Conservation (phyloP, 1,284 basidiomycete species). For the Ceratobasidium sp. region DNA sequence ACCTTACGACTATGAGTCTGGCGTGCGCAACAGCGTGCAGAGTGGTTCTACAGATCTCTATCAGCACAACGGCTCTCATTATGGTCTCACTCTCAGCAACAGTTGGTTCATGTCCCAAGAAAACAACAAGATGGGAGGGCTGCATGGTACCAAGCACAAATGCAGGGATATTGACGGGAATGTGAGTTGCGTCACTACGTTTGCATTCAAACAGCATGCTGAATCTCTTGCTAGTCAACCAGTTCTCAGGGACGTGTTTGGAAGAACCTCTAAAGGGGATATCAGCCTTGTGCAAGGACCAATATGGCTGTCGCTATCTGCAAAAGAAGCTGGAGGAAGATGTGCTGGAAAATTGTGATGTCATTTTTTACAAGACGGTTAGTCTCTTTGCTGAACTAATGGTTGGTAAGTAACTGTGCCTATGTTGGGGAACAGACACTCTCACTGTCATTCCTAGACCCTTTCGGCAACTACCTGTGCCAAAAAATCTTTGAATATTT, state of each 20-base stretch:
- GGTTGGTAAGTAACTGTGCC: conserved; percentile 73
- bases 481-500: conserved; percentile 98
- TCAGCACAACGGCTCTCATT: conserved; percentile 81
- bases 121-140: conserved; percentile 85
- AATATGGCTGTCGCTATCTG: conserved; percentile 98
- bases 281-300: conserved; percentile 94
- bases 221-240: conserved; percentile 74
- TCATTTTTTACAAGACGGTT: conserved; percentile 99
- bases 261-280: conserved; percentile 98
- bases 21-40: conserved; percentile 54
- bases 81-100: conserved; percentile 71
- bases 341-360: conserved; percentile 93
- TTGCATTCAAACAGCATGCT: neutral
- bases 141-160: conserved; percentile 93
- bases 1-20: conserved; percentile 72
- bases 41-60: conserved; percentile 85
- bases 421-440: neutral
- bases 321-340: conserved; percentile 99
- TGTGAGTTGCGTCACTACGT: conserved; percentile 62
- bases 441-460: conserved; percentile 68
- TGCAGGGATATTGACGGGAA: conserved; percentile 93
- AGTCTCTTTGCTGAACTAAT: conserved; percentile 98
- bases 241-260: conserved; percentile 92
- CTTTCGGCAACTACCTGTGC: conserved; percentile 99
- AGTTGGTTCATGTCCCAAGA: conserved; percentile 52